Base-by-base conservation (phyloP, 208 protist species). In the Acanthamoeba lenticulata region DNA sequence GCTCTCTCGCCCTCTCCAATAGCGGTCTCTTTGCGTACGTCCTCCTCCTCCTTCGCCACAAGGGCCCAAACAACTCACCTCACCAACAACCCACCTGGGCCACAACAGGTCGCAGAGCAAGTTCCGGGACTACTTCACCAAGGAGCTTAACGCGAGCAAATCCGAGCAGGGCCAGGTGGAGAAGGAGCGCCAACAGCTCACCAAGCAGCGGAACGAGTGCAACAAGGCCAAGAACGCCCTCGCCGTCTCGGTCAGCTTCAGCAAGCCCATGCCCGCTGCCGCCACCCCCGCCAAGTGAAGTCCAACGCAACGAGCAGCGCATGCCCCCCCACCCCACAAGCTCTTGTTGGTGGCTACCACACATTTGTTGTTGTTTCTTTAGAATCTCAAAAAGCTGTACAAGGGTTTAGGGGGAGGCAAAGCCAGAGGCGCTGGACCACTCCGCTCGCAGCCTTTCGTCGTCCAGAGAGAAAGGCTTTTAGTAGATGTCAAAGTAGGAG, bases 11-110 rank as follows among this genome's bases (percentile, higher is more conserved):
- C 4, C 65, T 74, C 36, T 74, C 65, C 65, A 0, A 40, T n/a
- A 74, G 65, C 65, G 42, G 65, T 34, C 65, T 74, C 65, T 74
- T 44, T 74, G 65, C 65, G 65, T 74, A 74, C 65, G 65, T 74
- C 62, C 5, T 38, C 57, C 11, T 3, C 29, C 38, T 72, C 9
- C 62, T 15, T 72, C 34, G 62, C 6, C 34, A 1, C 0, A 36
- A 65, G 27, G 11, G 27, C 1, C 1, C 27, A 19, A 65, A 32
- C 57, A 65, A 9, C 2, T 2, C 52, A 21, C 3, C 52, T 24
- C 52, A 60, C 52, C 47, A 52, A 52, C 47, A 52, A 60, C 52
- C 17, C n/a, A 60, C 52, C 15, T 49, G 45, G 9, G 15, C 45
- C 45, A 19, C 45, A 49, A 65, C 65, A 74, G 65, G 65, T n/a